Conservation (phyloP, 441 rosid species). For the Erodium texanum region DNA sequence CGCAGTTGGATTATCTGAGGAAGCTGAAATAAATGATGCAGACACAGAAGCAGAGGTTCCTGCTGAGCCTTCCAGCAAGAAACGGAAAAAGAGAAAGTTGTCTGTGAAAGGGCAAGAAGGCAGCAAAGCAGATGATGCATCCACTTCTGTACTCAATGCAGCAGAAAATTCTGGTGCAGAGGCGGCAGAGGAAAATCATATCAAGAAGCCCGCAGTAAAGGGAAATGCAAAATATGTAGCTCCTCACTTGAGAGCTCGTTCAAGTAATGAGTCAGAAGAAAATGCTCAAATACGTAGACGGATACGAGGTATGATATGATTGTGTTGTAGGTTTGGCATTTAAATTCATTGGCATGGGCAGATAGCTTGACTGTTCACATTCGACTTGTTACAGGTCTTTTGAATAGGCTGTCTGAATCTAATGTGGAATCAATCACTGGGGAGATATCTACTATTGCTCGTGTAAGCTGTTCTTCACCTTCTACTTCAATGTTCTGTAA, state of each 20-base stretch:
- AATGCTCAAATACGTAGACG: conserved; percentile 51
- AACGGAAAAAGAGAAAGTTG: conserved; percentile 33
- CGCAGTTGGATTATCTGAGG: conserved; percentile 22
- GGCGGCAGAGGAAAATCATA: conserved; percentile 22
- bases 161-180: conserved; percentile 19
- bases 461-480: conserved; percentile 35
- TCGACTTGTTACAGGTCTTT: conserved; percentile 51
- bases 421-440: conserved; percentile 76
- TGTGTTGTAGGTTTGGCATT: conserved; percentile 11
- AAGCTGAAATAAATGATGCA: conserved; percentile 22
- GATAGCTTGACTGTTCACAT: conserved; percentile 13
- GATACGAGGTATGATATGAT: conserved; percentile 50
- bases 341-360: not conserved
- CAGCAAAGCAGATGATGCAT: conserved; percentile 16
- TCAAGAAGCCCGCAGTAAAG: conserved; percentile 18
- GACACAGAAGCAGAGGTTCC: conserved; percentile 26
- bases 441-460: conserved; percentile 53
- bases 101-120: conserved; percentile 26
- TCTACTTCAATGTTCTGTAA: not conserved
- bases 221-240: conserved; percentile 49
- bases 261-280: conserved; percentile 58
- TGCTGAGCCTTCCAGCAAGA: conserved; percentile 23
- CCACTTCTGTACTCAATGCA: conserved; percentile 22
- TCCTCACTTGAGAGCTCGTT: conserved; percentile 53
- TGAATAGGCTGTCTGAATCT: conserved; percentile 73